phyloP scores from a whole-genome alignment of 139 green algal genomes.

The Volvox africanus region DNA sequence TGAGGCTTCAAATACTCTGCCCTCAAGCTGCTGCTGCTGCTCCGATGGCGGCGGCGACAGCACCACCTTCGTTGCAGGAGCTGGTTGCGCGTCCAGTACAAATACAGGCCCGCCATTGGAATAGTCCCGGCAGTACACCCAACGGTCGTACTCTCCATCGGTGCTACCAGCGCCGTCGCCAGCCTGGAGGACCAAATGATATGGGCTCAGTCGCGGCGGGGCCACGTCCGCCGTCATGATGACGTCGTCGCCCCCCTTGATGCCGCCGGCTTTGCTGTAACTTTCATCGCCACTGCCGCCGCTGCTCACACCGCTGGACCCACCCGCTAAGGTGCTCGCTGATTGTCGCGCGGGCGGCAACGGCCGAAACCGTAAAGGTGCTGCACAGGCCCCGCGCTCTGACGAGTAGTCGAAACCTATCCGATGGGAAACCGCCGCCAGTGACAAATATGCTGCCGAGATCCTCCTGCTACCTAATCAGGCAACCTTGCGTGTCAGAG shows the following conservation, averaged over 20 bases:
- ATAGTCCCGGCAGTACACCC: slow-evolving; percentile 69
- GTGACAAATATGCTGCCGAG: too few species aligned
- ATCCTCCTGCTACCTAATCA: too few species aligned
- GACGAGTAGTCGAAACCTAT: slow-evolving; percentile 77
- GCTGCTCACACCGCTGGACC: neutral
- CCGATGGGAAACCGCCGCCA: neutral
- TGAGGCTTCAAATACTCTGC: too few species aligned
- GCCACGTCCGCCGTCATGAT: neutral
- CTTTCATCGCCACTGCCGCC: neutral
- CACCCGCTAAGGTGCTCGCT: neutral
- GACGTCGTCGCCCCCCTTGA: neutral
- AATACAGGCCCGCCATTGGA: slow-evolving; percentile 81
- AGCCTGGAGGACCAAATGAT: neutral
- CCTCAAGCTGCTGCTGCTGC: too few species aligned
- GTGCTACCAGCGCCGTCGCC: slow-evolving; percentile 3
- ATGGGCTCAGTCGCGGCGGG: neutral
- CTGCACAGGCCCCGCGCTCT: slow-evolving; percentile 66
- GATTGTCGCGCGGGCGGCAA: neutral
- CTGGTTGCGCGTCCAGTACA: neutral
- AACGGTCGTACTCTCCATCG: slow-evolving; percentile 5
- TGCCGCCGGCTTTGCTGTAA: too few species aligned
- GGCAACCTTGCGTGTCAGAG: too few species aligned
- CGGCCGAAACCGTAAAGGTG: slow-evolving; percentile 38
- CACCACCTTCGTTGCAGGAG: neutral
- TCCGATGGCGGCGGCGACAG: neutral